phyloP scores from a whole-genome alignment of 31 red algal genomes.

The Asparagopsis taxiformis region DNA sequence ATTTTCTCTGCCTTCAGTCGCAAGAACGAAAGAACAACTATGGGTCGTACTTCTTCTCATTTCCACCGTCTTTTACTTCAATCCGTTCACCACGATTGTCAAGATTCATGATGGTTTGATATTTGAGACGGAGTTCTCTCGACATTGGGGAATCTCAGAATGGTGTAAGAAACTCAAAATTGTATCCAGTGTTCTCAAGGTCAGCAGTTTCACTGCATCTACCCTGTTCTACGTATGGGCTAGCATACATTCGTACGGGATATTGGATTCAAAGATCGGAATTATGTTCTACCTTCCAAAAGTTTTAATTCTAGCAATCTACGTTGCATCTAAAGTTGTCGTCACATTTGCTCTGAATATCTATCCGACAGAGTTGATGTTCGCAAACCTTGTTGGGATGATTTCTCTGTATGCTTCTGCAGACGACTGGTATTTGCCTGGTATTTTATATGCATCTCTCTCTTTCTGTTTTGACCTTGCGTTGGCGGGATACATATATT shows the following conservation, averaged over 20 bases:
- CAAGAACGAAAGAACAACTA: conserved; percentile 70
- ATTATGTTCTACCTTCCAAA: conserved; percentile 82
- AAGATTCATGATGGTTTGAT: conserved; percentile 74
- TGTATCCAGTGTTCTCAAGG: conserved; percentile 41
- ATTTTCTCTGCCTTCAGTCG: conserved; percentile 33
- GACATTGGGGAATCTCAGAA: conserved; percentile 41
- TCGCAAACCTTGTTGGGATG: conserved; percentile 77
- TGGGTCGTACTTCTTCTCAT: conserved; percentile 76
- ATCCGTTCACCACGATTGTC: conserved; percentile 52
- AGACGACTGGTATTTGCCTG: conserved; percentile 57
- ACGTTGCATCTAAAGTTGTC: conserved; percentile 67
- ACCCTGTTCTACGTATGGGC: conserved; percentile 89
- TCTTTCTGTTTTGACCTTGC: conserved; percentile 62
- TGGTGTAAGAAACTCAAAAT: conserved; percentile 55
- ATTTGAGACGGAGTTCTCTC: conserved; percentile 14
- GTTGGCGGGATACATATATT: conserved; percentile 39
- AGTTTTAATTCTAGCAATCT: conserved; percentile 50
- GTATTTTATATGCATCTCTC: conserved; percentile 61
- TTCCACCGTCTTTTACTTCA: conserved; percentile 67
- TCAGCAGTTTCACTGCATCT: conserved; percentile 54
- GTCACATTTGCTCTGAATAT: conserved; percentile 51
- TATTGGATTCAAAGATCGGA: conserved; percentile 59
- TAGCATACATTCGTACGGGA: conserved; percentile 82
- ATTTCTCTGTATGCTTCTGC: conserved; percentile 66
- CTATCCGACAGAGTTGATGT: conserved; percentile 61